A percentile compares a stretch with the other conserved stretches of the same genome.
phyloP scores from a whole-genome alignment of 352 stramenopile species.

The Pythium monospermum region DNA sequence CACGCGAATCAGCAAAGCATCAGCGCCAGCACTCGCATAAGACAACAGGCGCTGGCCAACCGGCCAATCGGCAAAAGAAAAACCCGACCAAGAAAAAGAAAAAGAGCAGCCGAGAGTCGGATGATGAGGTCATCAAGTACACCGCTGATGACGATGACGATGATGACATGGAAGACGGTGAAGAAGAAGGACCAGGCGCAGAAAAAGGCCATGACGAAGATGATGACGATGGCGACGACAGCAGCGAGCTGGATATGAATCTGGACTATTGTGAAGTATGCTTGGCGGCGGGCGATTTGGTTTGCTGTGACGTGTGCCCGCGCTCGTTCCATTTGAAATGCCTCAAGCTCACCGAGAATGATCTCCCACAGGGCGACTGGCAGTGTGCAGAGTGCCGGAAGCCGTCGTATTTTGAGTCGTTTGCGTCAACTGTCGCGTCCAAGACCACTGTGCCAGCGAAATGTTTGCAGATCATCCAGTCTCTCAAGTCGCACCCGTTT shows the following conservation, averaged over 20 bases:
- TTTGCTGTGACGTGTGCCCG: slow-evolving; percentile 90
- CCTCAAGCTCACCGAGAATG: slow-evolving; percentile 58
- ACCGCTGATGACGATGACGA: slow-evolving; percentile 4
- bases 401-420: slow-evolving; percentile 58
- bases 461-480: slow-evolving; percentile 64
- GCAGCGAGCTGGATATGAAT: slow-evolving; percentile 73
- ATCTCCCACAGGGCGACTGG: slow-evolving; percentile 78
- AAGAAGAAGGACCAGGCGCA: not conserved
- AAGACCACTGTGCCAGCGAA: slow-evolving; percentile 56
- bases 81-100: not conserved
- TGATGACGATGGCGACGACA: slow-evolving; percentile 22
- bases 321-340: slow-evolving; percentile 90
- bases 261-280: slow-evolving; percentile 87
- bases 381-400: slow-evolving; percentile 75
- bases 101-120: slow-evolving; percentile 3
- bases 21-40: too few relatives aligned
- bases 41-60: not conserved
- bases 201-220: slow-evolving; percentile 15
- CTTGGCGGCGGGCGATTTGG: slow-evolving; percentile 67
- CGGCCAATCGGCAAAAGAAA: not conserved
- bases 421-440: slow-evolving; percentile 35
- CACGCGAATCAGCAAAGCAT: slow-evolving; percentile 2
- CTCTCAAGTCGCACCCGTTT: slow-evolving; percentile 70
- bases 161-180: slow-evolving; percentile 7
- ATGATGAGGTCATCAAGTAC: slow-evolving; percentile 10